Base-by-base conservation (phyloP, 129 eudicot species). In the Pulicaria dysenterica region DNA sequence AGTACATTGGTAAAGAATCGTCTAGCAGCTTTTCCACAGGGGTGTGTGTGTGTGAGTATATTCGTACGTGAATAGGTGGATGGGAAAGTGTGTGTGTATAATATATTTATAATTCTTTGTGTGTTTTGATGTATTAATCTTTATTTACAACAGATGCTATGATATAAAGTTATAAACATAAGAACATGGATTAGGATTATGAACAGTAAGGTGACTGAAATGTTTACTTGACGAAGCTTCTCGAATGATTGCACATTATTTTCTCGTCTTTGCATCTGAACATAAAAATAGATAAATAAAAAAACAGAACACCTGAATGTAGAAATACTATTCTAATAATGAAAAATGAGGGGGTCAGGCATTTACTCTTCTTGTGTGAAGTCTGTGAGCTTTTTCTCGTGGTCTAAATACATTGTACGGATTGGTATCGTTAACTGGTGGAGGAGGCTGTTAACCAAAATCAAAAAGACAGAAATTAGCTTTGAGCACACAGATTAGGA, bases 361-460 rank as follows among this genome's bases (percentile, higher is more conserved):
- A 72, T 88, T 44, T 83, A 93, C 98, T 85, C 98, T 83, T 72
- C 98, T 78, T 50, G 98, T 93, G 73, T 93, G 96, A 76, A 93
- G 98, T 72, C 89, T 84, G 64, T 93, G 96, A 57, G 98, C 90
- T 80, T 89, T 93, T 83, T 89, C 98, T 83, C 98, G 83, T 60
- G 96, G 98, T 75, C 98, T 82, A 85, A 93, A 93, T n/a, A 93
- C 98, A 76, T 93, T 93, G 85, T 87, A 93, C 3, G 98, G 98
- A 61, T 93, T 93, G 79, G 98, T 93, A 72, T 93, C 98, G 19
- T 89, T 93, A 38, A 82, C 90, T 56, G 98, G 98, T 39, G 98
- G 98, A 47, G 98, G 98, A 39, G 98, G 98, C 98, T 93, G 88
- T 48, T 73, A 73, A 3, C 45, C 17, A 17, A 57, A 61, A 62